Evolutionary conservation across 2,329 filamentous ascomycete species (phyloP).

Genomic region (Lasiodiplodia theobromae): DNA sequence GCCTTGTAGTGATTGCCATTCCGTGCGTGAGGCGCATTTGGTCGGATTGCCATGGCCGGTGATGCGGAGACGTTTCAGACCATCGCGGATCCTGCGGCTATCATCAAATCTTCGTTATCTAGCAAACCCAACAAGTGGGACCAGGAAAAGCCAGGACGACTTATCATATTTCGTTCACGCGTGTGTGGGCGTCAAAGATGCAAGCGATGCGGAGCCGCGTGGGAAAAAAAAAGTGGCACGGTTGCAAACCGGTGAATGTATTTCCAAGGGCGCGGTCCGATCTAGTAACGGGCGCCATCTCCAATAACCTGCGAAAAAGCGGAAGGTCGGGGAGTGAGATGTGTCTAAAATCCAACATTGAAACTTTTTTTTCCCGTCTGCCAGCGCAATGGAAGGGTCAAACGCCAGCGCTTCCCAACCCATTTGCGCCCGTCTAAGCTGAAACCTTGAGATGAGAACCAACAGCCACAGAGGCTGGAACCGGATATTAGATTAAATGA

Average conservation of each 20-base stretch:
- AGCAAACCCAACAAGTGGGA: no score
- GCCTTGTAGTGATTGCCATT: no score
- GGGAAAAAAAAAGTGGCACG: background rate
- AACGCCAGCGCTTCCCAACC: slow-evolving; percentile 22
- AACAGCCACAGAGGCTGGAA: slow-evolving; percentile 10
- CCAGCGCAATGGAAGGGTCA: background rate
- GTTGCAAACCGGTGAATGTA: background rate
- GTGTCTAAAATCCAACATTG: background rate
- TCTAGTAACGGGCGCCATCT: background rate
- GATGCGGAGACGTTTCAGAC: no score
- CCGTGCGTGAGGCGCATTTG: no score
- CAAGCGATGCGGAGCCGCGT: no score
- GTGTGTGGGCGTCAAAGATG: no score
- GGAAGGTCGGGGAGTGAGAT: background rate
- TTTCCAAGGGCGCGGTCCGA: background rate
- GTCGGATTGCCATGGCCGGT: no score
- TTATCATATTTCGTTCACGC: no score
- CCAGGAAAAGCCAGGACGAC: no score
- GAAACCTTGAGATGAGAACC: slow-evolving; percentile 16
- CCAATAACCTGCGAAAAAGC: slow-evolving; percentile 12
- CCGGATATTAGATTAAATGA: slow-evolving; percentile 12
- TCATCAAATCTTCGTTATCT: no score
- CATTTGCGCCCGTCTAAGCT: slow-evolving; percentile 22
- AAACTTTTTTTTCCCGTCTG: background rate
- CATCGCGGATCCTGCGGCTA: no score